A percentile compares a stretch with the other conserved stretches of the same genome.
These are phyloP conservation scores for Microbotryomycetes sp. DNA, from an alignment of 1,284 basidiomycete species.

Conservation along the genomic window DNA sequence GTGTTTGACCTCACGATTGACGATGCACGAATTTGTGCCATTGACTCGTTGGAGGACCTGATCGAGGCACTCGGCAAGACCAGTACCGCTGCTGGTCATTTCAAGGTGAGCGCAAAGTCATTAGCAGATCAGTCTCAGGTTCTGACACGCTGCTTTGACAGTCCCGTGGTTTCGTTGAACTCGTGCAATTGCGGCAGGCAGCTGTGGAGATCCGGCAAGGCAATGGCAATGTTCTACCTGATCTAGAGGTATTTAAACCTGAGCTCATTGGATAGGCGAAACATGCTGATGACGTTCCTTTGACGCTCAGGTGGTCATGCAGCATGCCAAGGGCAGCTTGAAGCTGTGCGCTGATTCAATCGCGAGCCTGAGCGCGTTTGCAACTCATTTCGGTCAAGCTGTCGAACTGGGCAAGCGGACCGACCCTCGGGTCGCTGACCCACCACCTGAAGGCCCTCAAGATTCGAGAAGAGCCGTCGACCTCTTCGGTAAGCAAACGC, in stretches of 20 bases:
- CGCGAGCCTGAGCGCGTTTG: constrained; percentile 39
- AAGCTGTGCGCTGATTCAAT: constrained; percentile 46
- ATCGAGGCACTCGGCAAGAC: too few species aligned
- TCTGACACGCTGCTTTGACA: constrained; percentile 3
- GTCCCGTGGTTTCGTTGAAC: constrained; percentile 17
- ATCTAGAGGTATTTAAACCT: constrained; percentile 13
- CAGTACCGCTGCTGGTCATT: constrained; percentile 52
- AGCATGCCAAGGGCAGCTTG: constrained; percentile 33
- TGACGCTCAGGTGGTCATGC: constrained; percentile 9
- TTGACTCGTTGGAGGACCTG: constrained; percentile 47
- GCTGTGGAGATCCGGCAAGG: constrained; percentile 7
- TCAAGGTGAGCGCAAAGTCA: constrained; percentile 56
- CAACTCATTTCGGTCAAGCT: constrained; percentile 36
- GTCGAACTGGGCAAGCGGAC: background rate
- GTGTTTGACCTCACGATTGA: constrained; percentile 51
- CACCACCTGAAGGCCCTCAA: background rate
- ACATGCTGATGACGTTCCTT: background rate
- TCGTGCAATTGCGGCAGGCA: constrained; percentile 1
- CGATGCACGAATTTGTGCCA: constrained; percentile 51
- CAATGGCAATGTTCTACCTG: constrained; percentile 19
- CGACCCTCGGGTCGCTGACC: background rate
- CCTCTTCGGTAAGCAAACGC: constrained; percentile 23
- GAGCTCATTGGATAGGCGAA: accelerated
- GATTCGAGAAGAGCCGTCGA: constrained; percentile 2
- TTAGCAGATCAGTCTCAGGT: background rate